A percentile compares a stretch with the other conserved stretches of the same genome.
Conservation (phyloP, 2,329 filamentous ascomycete genomes). For the Eurotiales sp. region DNA sequence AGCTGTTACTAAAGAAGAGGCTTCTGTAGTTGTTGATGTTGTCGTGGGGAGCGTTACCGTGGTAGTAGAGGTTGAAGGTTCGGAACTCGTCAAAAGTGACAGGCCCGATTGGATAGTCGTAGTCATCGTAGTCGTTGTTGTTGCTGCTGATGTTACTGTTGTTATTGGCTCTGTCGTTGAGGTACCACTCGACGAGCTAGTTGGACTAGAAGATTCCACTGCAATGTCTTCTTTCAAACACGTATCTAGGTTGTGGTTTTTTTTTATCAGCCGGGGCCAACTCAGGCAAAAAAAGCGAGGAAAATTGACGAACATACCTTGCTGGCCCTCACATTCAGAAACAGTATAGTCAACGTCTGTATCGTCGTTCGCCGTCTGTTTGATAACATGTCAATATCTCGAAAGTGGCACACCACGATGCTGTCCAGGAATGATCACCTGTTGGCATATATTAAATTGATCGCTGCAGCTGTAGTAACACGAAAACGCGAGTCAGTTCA, state of each 20-base stretch:
- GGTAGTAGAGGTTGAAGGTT: background rate
- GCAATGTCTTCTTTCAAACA: background rate
- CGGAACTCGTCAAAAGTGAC: background rate
- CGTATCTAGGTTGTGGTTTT: no score
- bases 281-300: no score
- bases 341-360: background rate
- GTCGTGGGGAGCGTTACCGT: background rate
- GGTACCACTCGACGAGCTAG: no score
- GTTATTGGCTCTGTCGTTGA: background rate
- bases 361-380: conserved; percentile 6
- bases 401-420: background rate
- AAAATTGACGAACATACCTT: conserved; percentile 8
- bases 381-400: background rate
- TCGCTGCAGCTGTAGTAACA: conserved; percentile 18
- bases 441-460: conserved; percentile 22
- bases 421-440: conserved; percentile 4
- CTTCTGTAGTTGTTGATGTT: background rate
- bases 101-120: background rate
- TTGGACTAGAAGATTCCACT: background rate
- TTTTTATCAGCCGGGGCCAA: no score
- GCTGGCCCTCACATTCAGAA: conserved; percentile 10
- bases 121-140: background rate
- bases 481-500: background rate
- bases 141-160: background rate
- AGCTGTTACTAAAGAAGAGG: background rate